Base-by-base conservation (phyloP, 2,329 filamentous ascomycete genomes). In the Shiraia bambusicola region DNA sequence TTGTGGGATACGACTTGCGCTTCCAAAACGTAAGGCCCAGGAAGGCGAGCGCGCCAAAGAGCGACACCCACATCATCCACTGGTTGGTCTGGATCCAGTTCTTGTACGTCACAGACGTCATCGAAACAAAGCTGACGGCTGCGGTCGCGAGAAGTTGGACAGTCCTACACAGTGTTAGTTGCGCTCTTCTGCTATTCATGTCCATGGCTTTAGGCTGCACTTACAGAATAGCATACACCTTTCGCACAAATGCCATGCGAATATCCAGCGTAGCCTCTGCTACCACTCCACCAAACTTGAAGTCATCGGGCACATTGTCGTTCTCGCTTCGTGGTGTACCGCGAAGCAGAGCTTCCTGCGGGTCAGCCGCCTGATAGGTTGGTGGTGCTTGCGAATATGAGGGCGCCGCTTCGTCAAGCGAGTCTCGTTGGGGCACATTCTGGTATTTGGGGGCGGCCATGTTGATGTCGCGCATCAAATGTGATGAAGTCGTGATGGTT, bases 211-310 rank as follows among this genome's bases (percentile, higher is more conserved):
- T 10, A 27, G 15, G 13, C 17, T 33, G 25, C 38, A 68, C 77
- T 74, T 69, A 82, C 73, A 98, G 79, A 71, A 98, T 98, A 45
- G 90, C 86, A 74, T 98, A 98, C 66, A 98, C 93, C 77, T 97
- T 97, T 72, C 91, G 86, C 59, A 95, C 79, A 71, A 96, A 98
- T 72, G 93, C 88, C 83, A 96, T 95, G 58, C 92, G 87, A 66
- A 98, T 95, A 63, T 95, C 90, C 65, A 97, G 78, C 14, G 91
- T 95, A 33, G 88, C 92, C 75, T 97, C 93, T 54, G 91, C 86
- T 45, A 97, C 91, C 13, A 86, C 89, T 49, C 90, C 91, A 58
- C 92, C 93, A 65, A 95, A 97, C 80, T 96, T 97, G 82, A 97
- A 97, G 72, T 97, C 92, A 74, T 97, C 92, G 1, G 92, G 92